Base-by-base conservation (phyloP, 2,329 filamentous ascomycete species). In the Colletotrichum chrysophilum region DNA sequence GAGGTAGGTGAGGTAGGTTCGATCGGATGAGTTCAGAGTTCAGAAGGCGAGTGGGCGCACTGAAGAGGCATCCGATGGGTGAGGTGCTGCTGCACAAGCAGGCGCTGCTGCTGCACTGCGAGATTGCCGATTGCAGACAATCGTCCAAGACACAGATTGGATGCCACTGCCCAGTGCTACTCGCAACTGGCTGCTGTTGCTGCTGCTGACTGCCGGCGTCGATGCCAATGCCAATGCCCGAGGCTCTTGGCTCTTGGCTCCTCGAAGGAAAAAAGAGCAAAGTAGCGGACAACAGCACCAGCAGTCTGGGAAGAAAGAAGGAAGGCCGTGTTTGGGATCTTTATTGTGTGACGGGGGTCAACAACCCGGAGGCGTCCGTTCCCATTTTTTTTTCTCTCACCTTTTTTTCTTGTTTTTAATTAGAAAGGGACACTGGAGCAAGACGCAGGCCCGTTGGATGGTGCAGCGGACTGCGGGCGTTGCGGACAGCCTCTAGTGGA, bases 381-480 rank as follows among this genome's bases (percentile, higher is more conserved):
- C n/a, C 64, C 69, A 18, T 48, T 72, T 69, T 75, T 73, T 68
- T 70, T 73, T 73, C 65, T 62, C 32, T 38, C 32, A 6, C 21
- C 32, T 70, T 66, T 74, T 62, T 38, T 55, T 24, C 8, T 66
- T 66, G 18, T 52, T 68, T 43, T 38, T 68, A 61, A 73, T 52
- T 68, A 62, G 56, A 61, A 61, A 43, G 32, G 66, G 43, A 30
- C 21, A 72, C 43, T 52, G 43, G 43, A 52, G 43, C n/a, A 52
- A 52, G n/a, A 52, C 4, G 18, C 43, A 52, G 43, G 43, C 4
- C n/a, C n/a, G 43, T 52, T 58, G 68, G 32, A 62, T 61, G 52
- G 52, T 66, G 28, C 30, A 32, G 28, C 58, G 69, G 56, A 58
- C 56, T 72, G 70, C 73, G 73, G 73, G 73, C 70, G 73, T 65